A percentile compares a stretch with the other conserved stretches of the same genome.
These are phyloP conservation scores for Rubia yunnanensis DNA, from an alignment of 257 asterid genomes.

Conservation along the genomic window DNA sequence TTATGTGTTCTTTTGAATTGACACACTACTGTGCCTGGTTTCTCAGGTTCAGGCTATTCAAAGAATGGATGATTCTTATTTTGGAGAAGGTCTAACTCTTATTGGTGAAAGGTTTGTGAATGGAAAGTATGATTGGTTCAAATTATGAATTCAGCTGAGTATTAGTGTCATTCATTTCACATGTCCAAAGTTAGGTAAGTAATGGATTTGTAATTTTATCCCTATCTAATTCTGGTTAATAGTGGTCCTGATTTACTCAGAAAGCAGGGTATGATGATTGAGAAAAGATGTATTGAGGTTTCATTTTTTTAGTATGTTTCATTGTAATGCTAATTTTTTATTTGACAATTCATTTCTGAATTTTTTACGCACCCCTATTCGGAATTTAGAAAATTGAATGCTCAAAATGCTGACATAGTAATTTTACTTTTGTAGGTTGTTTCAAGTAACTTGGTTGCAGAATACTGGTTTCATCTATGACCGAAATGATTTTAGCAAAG, in stretches of 20 bases:
- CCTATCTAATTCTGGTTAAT: background rate
- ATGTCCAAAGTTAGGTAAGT: background rate
- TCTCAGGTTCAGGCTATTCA: conserved; percentile 61
- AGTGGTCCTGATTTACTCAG: background rate
- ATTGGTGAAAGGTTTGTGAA: conserved; percentile 62
- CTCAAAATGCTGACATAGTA: conserved; percentile 5
- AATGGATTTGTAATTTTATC: background rate
- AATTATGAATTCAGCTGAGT: background rate
- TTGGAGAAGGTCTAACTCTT: conserved; percentile 96
- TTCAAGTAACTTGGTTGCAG: conserved; percentile 83
- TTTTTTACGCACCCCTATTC: background rate
- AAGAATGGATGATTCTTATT: conserved; percentile 39
- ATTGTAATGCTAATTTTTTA: too few relatives aligned
- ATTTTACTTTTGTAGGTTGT: conserved; percentile 69
- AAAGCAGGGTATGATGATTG: too few relatives aligned
- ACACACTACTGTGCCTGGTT: conserved; percentile 5
- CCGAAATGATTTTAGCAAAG: conserved; percentile 61
- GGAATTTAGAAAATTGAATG: background rate
- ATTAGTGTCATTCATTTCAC: background rate
- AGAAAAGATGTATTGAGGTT: too few relatives aligned
- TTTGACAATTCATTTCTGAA: background rate
- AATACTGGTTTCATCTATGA: conserved; percentile 80
- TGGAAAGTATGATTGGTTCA: conserved; percentile 5
- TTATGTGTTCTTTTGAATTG: background rate
- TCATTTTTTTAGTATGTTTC: background rate